Base-by-base conservation (phyloP, 805 yeast genomes). In the Diddensiella caesifluorescens region DNA sequence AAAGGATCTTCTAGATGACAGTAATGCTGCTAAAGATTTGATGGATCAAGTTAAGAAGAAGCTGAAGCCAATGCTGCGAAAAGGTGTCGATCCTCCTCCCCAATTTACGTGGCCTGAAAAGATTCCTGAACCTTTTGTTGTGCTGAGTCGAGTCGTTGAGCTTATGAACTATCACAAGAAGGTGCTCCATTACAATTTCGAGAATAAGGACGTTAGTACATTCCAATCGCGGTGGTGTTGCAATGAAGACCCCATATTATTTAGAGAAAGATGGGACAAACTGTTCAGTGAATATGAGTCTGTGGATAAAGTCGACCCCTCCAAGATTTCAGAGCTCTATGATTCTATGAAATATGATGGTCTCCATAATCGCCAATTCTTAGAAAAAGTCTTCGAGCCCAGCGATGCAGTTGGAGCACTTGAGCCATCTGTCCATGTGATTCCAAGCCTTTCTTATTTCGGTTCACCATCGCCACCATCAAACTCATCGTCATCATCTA, bases 341-440 rank as follows among this genome's bases (percentile, higher is more conserved):
- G 99, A 92, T 64, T 90, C 99, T 1, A 90, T 92, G 96, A 92
- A 92, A 63, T 92, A 85, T 60, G 99, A 92, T 65, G 98, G 97
- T 5, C 71, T 92, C 42, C 99, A 92, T 63, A 92, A 92, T 62
- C 73, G 98, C 42, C 83, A 83, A 25, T 92, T 92, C 59, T 67
- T 92, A 60, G 86, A 83, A 58, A 78, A 78, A 50, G 81, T 90
- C 4, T 92, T 92, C 59, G 72, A 81, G 35, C 87, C 86, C 30
- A 73, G 70, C 33, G 57, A 60, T 7, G 46, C 53, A 9, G 64
- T 64, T 67, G 68, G 54, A n/a, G 57, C 15, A 38, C 33, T 53
- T 30, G 51, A 44, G 28, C 30, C 10, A 16, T 40, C 37, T 19
- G 22, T 19, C 23, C 39, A 29, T 37, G 36, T 26, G 23, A 34